Base-by-base conservation (phyloP, 2,329 filamentous ascomycete genomes). In the Trichoderma cornu-damae region DNA sequence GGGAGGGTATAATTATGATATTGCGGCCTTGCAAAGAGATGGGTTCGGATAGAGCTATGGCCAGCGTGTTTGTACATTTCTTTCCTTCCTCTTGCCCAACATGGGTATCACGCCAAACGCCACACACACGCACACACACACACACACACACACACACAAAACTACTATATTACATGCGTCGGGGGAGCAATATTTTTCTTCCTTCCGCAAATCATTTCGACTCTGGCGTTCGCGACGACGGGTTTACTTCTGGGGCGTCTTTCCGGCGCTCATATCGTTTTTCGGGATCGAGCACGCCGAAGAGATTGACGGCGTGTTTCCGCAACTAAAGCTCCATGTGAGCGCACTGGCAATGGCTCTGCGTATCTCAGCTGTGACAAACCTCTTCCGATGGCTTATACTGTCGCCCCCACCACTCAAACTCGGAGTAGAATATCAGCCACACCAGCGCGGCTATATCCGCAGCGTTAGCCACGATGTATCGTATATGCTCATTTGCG, bases 301-400 rank as follows among this genome's bases (percentile, higher is more conserved):
- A 76, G 26, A 77, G 59, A 42, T 70, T 70, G 30, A 66, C 65
- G n/a, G 71, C 67, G 59, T 72, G 70, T 37, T 66, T 65, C 20
- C 71, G 68, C 57, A 75, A 68, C 73, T 76, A 57, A 4, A 20
- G 30, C 16, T 37, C 9, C 58, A 61, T 56, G 60, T 42, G 32
- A 32, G 16, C 28, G 3, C 18, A 40, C 44, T 16, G 37, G 34
- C 38, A 20, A 14, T 20, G 20, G 14, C 7, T 30, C 30, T 24
- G 32, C 30, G 32, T 18, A 38, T 3, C 16, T 6, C 8, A 30
- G 28, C 8, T 22, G 16, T 28, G 28, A 62, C 63, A 32, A 42
- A 72, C 75, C 71, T 76, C 74, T 54, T 75, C 72, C 6, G 70
- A 71, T 4, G 75, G 73, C 59, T 72, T 75, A 50, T 76, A 76